These are phyloP conservation scores for Haplographium delicatum DNA, from an alignment of 495 filamentous ascomycete species.

Conservation along the genomic window DNA sequence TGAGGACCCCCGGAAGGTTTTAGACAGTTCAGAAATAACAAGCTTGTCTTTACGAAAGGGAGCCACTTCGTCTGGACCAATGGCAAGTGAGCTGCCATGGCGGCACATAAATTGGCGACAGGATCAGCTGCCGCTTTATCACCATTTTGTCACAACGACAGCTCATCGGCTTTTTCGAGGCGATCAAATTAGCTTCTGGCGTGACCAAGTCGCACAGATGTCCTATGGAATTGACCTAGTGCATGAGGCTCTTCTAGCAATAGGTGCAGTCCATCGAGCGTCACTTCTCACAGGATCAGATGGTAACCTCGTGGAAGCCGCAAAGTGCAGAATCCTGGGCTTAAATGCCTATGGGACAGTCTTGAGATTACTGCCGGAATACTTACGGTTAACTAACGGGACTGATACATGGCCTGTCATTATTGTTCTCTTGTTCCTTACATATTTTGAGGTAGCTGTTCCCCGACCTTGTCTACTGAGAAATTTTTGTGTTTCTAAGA, in stretches of 20 bases:
- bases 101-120: constrained; percentile 10
- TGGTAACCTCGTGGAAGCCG: background rate
- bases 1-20: background rate
- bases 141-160: constrained; percentile 17
- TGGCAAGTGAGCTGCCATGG: too few relatives aligned
- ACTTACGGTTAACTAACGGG: background rate
- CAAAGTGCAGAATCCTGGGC: constrained; percentile 9
- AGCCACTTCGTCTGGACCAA: constrained; percentile 2
- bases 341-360: constrained; percentile 12
- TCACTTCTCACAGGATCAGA: constrained; percentile 8
- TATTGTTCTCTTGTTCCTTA: constrained; percentile 10
- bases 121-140: constrained; percentile 18
- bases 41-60: background rate
- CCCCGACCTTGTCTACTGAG: background rate
- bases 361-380: constrained; percentile 7
- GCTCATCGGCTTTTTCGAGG: constrained; percentile 7
- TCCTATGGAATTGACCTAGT: constrained; percentile 12
- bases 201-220: constrained; percentile 17
- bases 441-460: constrained; percentile 14
- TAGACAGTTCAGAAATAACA: background rate
- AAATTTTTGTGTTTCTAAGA: background rate
- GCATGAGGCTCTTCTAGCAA: constrained; percentile 11
- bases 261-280: constrained; percentile 14
- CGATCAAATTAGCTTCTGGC: constrained; percentile 15
- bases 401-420: constrained; percentile 4